phyloP scores from a whole-genome alignment of 2,329 filamentous ascomycete genomes.

The Penicillium sp. region DNA sequence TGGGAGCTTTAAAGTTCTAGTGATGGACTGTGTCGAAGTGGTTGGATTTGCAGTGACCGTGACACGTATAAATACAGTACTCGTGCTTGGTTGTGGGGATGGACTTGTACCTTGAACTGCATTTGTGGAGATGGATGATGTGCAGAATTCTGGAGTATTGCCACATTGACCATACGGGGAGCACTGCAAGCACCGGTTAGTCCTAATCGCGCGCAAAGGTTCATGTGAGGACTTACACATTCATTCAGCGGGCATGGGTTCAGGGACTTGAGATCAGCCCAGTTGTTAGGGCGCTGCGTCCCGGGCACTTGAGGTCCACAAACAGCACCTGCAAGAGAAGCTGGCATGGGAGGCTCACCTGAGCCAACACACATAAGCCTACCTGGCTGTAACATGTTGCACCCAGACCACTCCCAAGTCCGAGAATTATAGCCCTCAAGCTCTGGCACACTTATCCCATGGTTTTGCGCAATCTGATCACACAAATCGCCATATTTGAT shows the following conservation, averaged over 20 bases:
- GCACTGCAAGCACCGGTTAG: neutral
- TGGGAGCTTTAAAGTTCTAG: neutral
- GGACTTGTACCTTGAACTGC: neutral
- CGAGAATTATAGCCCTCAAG: neutral
- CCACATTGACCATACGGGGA: neutral
- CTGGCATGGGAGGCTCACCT: slow-evolving; percentile 8
- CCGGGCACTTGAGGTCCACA: slow-evolving; percentile 9
- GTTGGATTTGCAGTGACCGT: neutral
- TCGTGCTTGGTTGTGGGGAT: neutral
- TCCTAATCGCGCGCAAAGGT: neutral
- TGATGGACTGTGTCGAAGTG: neutral
- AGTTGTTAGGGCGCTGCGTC: neutral
- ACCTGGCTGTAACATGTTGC: neutral
- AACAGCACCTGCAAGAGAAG: neutral
- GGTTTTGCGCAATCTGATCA: neutral
- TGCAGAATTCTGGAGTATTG: neutral
- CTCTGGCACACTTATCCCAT: neutral
- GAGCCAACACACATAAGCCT: slow-evolving; percentile 7
- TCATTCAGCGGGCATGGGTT: slow-evolving; percentile 2
- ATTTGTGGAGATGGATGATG: neutral
- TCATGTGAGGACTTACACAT: neutral
- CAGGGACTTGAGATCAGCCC: neutral
- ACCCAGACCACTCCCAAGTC: neutral
- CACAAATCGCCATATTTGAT: slow-evolving; percentile 1
- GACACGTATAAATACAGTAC: neutral